A percentile compares a stretch with the other conserved stretches of the same genome.
phyloP scores from a whole-genome alignment of 139 green algal genomes.

The Closterium sp. region DNA sequence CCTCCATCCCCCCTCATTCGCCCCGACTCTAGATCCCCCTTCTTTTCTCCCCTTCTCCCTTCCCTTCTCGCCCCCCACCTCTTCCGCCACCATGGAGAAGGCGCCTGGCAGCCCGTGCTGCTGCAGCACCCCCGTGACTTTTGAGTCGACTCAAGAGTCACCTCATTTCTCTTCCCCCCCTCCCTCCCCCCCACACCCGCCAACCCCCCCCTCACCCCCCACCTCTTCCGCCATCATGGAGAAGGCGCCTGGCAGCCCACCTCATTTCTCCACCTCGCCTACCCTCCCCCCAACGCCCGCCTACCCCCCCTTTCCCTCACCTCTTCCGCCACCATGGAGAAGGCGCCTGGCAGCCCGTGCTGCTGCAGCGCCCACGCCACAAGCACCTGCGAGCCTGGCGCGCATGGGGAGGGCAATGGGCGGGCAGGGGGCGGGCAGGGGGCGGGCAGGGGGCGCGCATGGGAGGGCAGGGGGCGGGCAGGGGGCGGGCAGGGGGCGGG shows the following conservation, averaged over 20 bases:
- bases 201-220: too few relatives aligned
- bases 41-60: too few relatives aligned
- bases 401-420: too few relatives aligned
- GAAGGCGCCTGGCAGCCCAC: conserved; percentile 55
- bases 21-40: too few relatives aligned
- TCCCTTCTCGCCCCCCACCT: conserved; percentile 51
- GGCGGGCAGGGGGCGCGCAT: too few relatives aligned
- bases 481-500: not conserved
- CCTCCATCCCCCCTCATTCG: too few relatives aligned
- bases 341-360: conserved; percentile 42
- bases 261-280: not conserved
- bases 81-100: conserved; percentile 89
- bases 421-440: too few relatives aligned
- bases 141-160: too few relatives aligned
- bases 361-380: conserved; percentile 81
- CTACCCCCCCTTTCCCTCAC: conserved; percentile 1
- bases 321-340: conserved; percentile 93
- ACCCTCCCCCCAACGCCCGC: not conserved
- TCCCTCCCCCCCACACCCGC: too few relatives aligned
- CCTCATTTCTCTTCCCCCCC: not conserved
- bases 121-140: conserved; percentile 71
- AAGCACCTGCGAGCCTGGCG: conserved; percentile 80
- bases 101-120: conserved; percentile 48
- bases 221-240: conserved; percentile 82
- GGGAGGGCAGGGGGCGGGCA: too few relatives aligned